phyloP scores from a whole-genome alignment of 805 yeast species.

The Saccharomycopsis sp. region DNA sequence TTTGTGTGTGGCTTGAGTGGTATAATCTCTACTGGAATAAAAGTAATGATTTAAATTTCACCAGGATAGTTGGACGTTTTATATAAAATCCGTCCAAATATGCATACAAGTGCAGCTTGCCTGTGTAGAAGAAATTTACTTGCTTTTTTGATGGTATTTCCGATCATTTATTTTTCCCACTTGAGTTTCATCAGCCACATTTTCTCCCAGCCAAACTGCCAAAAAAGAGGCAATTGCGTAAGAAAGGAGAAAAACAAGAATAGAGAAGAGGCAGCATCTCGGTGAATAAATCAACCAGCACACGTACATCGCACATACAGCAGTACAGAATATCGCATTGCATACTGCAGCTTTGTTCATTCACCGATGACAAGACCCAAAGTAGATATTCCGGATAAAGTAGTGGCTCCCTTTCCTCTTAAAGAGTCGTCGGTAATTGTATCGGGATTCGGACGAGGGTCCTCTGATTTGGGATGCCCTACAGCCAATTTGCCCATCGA shows the following conservation, averaged over 20 bases:
- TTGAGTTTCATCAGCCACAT: constrained; percentile 21
- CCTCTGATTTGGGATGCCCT: constrained; percentile 88
- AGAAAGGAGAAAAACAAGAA: neutral
- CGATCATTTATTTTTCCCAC: neutral
- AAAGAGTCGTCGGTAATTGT: constrained; percentile 43
- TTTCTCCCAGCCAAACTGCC: neutral
- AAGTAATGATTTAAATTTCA: no score
- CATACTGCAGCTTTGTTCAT: no score
- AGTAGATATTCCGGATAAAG: constrained; percentile 34
- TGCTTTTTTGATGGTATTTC: no score
- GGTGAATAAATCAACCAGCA: no score
- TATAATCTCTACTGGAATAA: no score
- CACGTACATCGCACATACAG: neutral
- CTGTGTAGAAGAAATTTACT: constrained; percentile 2
- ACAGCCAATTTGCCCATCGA: constrained; percentile 82
- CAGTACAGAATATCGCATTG: no score
- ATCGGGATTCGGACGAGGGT: constrained; percentile 94
- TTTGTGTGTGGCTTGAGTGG: neutral
- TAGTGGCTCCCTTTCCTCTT: constrained; percentile 43
- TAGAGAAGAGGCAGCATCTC: neutral
- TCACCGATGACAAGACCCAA: constrained; percentile 11
- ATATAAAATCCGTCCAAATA: no score
- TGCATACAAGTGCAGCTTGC: no score
- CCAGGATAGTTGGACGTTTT: no score
- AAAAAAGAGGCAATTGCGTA: no score